A percentile compares a stretch with the other conserved stretches of the same genome.
These are phyloP conservation scores for Colletotrichum sansevieriae DNA, from an alignment of 2,329 filamentous ascomycete species.

Conservation along the genomic window DNA sequence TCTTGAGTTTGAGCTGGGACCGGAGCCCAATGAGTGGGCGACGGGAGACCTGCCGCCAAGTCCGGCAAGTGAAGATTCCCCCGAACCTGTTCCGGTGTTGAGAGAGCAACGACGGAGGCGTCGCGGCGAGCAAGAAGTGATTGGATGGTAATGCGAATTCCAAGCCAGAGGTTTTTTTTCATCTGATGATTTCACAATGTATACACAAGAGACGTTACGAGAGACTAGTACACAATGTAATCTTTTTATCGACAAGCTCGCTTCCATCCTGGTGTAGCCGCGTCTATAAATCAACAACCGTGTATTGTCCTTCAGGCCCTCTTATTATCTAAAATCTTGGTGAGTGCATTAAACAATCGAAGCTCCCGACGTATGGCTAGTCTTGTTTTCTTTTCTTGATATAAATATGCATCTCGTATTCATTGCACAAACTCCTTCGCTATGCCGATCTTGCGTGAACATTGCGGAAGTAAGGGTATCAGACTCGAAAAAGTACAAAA, in stretches of 20 bases:
- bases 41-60: conserved; percentile 72
- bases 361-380: no score
- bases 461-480: conserved; percentile 41
- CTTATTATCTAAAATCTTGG: no score
- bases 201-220: no score
- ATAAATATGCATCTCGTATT: conserved; percentile 16
- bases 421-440: conserved; percentile 46
- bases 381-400: no score
- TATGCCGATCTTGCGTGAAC: conserved; percentile 44
- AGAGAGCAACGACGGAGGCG: conserved; percentile 18
- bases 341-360: no score
- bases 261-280: no score
- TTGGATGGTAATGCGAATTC: background rate
- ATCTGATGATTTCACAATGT: no score
- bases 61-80: conserved; percentile 58
- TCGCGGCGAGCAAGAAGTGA: conserved; percentile 6
- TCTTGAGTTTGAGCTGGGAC: conserved; percentile 74
- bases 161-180: no score
- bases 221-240: no score
- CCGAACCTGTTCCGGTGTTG: background rate
- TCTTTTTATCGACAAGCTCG: no score
- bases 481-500: conserved; percentile 24
- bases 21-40: conserved; percentile 66
- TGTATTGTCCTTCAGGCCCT: no score
- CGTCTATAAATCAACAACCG: no score